Percentiles rank a stretch among this genome's conserved stretches.
These are phyloP conservation scores for Pinus taeda DNA, from an alignment of 75 land plant species.

Conservation along the genomic window DNA sequence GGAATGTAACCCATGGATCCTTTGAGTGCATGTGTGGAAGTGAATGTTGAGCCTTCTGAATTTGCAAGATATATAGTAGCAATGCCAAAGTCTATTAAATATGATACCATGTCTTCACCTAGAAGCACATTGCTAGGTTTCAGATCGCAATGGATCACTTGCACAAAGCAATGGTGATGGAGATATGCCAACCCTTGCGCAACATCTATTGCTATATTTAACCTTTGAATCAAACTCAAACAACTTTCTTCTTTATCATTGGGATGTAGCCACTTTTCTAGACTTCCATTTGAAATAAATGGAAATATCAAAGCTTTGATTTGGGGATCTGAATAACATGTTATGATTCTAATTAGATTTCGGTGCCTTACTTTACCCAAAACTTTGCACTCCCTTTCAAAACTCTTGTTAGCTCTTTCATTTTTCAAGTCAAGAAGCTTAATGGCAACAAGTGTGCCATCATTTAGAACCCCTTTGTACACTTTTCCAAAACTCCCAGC, in stretches of 20 bases:
- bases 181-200: conserved; percentile 15
- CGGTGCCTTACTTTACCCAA: conserved; percentile 20
- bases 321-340: conserved; percentile 22
- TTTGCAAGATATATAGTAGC: conserved; percentile 4
- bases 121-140: conserved; percentile 22
- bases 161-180: conserved; percentile 4
- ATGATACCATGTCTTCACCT: conserved; percentile 9
- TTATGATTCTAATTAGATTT: conserved; percentile 29
- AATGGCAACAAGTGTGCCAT: conserved; percentile 31
- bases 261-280: conserved; percentile 15
- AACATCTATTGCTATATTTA: conserved; percentile 10
- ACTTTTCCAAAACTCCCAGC: conserved; percentile 5
- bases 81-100: conserved; percentile 15
- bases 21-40: conserved; percentile 1
- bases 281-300: conserved; percentile 39
- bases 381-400: conserved; percentile 21
- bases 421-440: conserved; percentile 30
- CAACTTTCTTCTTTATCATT: background rate
- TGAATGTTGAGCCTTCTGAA: background rate
- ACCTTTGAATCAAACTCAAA: background rate
- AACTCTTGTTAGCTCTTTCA: conserved; percentile 12
- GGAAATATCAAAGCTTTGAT: conserved; percentile 38
- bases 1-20: conserved; percentile 7
- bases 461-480: conserved; percentile 9
- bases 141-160: conserved; percentile 15